Conservation (phyloP, 2,329 filamentous ascomycete genomes). For the Trichoderma gracile region DNA sequence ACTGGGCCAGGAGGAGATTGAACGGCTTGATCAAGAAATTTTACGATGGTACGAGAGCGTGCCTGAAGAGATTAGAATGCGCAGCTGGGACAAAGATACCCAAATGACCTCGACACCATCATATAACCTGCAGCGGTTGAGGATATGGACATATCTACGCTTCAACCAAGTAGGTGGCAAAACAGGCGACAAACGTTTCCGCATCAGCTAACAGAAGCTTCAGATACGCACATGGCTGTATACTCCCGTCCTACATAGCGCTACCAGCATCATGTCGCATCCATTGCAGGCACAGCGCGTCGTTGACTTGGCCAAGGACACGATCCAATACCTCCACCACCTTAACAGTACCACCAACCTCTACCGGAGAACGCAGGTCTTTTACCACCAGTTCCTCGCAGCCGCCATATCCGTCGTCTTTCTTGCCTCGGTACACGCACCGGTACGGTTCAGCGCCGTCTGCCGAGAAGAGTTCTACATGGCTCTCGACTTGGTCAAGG, state of each 20-base stretch:
- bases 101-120: constrained; percentile 57
- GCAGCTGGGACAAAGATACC: constrained; percentile 57
- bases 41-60: constrained; percentile 83
- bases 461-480: constrained; percentile 79
- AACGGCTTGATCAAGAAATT: constrained; percentile 78
- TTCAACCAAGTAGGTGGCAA: constrained; percentile 65
- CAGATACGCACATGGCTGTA: constrained; percentile 83
- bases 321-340: constrained; percentile 68
- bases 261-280: constrained; percentile 78
- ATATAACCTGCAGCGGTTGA: constrained; percentile 70
- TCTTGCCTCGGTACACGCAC: constrained; percentile 73
- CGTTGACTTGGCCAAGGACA: constrained; percentile 75
- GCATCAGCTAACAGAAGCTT: constrained; percentile 18
- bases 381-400: constrained; percentile 79
- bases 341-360: constrained; percentile 72
- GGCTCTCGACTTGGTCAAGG: constrained; percentile 72
- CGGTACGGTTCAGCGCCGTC: constrained; percentile 65
- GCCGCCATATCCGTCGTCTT: constrained; percentile 75
- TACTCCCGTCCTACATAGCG: constrained; percentile 81
- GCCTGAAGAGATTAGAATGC: constrained; percentile 60
- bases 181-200: not conserved
- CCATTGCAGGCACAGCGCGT: constrained; percentile 70
- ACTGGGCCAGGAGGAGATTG: constrained; percentile 72
- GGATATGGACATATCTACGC: constrained; percentile 81
- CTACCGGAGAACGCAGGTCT: constrained; percentile 70